These are phyloP conservation scores for Psidium guajava DNA, from an alignment of 345 rosid genomes.

Conservation along the genomic window DNA sequence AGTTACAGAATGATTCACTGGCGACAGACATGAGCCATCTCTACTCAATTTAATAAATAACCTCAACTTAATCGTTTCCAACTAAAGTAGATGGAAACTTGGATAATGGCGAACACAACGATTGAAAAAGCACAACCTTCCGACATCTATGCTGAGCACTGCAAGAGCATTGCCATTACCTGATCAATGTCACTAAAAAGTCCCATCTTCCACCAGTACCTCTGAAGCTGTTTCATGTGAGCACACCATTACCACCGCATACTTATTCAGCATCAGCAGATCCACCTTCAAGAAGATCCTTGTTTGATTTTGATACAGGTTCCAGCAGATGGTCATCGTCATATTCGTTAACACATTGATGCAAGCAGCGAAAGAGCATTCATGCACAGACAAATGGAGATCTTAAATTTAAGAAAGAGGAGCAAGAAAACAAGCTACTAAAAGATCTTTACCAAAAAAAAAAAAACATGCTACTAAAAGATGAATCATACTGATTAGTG, in stretches of 20 bases:
- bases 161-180: background rate
- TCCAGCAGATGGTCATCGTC: background rate
- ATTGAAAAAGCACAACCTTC: background rate
- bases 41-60: background rate
- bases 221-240: background rate
- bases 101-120: background rate
- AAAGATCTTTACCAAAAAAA: too few species aligned
- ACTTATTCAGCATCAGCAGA: background rate
- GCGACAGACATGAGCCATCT: background rate
- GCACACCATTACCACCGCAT: background rate
- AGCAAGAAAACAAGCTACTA: too few species aligned
- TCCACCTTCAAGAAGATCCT: background rate
- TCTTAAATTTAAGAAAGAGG: background rate
- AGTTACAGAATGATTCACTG: background rate
- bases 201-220: background rate
- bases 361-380: background rate
- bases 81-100: background rate
- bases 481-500: constrained; percentile 24
- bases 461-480: background rate
- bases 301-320: background rate
- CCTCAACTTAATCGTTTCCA: background rate
- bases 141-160: background rate
- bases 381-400: background rate
- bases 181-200: background rate
- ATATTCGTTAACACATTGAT: background rate